phyloP scores from a whole-genome alignment of 139 green algal genomes.

The Ettlia oleoabundans region DNA sequence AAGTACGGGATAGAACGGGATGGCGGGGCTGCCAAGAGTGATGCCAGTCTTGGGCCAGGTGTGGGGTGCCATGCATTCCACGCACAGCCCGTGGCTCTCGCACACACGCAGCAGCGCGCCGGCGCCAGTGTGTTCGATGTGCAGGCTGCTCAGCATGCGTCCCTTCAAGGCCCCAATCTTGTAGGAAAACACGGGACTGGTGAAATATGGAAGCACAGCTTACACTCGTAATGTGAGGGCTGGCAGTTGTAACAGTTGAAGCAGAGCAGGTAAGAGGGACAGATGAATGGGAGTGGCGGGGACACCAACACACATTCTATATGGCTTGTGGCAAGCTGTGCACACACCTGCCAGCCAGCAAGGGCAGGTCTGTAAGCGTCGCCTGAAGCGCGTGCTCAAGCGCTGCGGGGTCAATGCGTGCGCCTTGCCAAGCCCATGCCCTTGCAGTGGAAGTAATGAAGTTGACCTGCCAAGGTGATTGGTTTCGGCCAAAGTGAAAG shows the following conservation, averaged over 20 bases:
- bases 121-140: slow-evolving; percentile 2
- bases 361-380: not conserved
- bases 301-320: too few relatives aligned
- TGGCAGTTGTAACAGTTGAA: too few relatives aligned
- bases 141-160: not conserved
- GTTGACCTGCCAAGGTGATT: too few relatives aligned
- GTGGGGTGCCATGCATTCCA: slow-evolving; percentile 2
- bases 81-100: not conserved
- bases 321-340: not conserved
- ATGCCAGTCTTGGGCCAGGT: slow-evolving; percentile 2
- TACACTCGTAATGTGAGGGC: too few relatives aligned
- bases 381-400: not conserved
- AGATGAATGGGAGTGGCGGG: too few relatives aligned
- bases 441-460: not conserved
- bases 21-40: not conserved
- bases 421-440: not conserved
- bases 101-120: not conserved
- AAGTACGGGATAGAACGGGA: slow-evolving; percentile 8
- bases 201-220: too few relatives aligned
- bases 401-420: not conserved
- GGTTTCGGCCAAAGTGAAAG: too few relatives aligned
- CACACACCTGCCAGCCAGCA: slow-evolving; percentile 11
- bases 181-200: too few relatives aligned
- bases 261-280: too few relatives aligned
- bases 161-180: not conserved